Conservation (phyloP, 495 filamentous ascomycete species). For the Podospora pseudopauciseta region DNA sequence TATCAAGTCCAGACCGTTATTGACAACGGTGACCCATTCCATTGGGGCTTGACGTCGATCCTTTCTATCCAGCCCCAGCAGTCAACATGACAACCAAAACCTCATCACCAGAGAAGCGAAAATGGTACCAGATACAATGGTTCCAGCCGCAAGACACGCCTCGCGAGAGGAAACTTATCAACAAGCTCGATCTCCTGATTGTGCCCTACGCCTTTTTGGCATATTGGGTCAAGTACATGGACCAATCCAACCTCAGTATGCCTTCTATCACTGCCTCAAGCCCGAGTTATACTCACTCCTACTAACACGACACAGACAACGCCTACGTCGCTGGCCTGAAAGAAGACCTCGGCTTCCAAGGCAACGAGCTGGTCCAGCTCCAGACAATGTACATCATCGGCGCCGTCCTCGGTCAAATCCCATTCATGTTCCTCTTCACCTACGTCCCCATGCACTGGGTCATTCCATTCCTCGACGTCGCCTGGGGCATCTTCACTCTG, state of each 20-base stretch:
- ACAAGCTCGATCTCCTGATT: slow-evolving; percentile 44
- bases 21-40: neutral
- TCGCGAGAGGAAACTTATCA: slow-evolving; percentile 41
- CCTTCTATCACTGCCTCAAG: neutral
- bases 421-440: slow-evolving; percentile 50
- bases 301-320: slow-evolving; percentile 24
- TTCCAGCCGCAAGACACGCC: slow-evolving; percentile 43
- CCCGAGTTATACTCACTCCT: neutral
- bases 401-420: slow-evolving; percentile 49
- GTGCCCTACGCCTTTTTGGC: slow-evolving; percentile 40
- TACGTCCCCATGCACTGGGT: slow-evolving; percentile 47
- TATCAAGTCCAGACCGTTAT: neutral
- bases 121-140: slow-evolving; percentile 43
- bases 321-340: slow-evolving; percentile 40
- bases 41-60: neutral
- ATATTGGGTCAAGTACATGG: slow-evolving; percentile 50
- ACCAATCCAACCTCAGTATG: slow-evolving; percentile 36
- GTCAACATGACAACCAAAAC: neutral
- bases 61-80: neutral
- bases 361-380: slow-evolving; percentile 48
- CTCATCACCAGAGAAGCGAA: slow-evolving; percentile 9
- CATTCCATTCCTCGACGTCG: slow-evolving; percentile 41
- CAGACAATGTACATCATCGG: slow-evolving; percentile 51
- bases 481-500: slow-evolving; percentile 49
- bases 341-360: slow-evolving; percentile 39